Evolutionary conservation across 83 land plant species (phyloP).

Genomic region (Picea abies): DNA sequence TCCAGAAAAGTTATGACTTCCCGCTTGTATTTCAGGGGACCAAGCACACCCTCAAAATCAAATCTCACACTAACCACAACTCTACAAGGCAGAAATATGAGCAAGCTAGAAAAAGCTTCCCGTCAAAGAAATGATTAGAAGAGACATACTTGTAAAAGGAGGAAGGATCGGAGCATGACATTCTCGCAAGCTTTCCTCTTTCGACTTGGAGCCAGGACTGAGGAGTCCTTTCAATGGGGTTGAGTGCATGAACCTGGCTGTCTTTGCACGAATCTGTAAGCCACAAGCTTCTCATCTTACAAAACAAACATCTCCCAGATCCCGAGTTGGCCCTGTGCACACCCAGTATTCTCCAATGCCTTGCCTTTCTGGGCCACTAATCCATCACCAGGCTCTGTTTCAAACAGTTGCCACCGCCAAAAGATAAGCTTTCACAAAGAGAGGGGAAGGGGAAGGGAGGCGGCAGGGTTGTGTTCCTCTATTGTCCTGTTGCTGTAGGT

Average conservation of each 20-base stretch:
- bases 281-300: constrained; percentile 49
- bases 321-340: too few species aligned
- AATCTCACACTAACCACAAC: not conserved
- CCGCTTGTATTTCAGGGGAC: not conserved
- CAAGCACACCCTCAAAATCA: not conserved
- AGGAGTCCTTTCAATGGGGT: constrained; percentile 29
- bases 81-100: not conserved
- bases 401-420: too few species aligned
- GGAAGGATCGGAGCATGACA: constrained; percentile 44
- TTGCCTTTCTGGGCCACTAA: too few species aligned
- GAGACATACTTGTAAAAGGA: constrained; percentile 43
- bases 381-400: too few species aligned
- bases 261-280: constrained; percentile 68
- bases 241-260: constrained; percentile 55
- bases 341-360: too few species aligned
- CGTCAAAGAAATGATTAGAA: not conserved
- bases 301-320: too few species aligned
- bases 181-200: constrained; percentile 58
- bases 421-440: too few species aligned
- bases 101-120: not conserved
- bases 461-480: too few species aligned
- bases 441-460: too few species aligned
- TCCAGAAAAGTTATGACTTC: not conserved
- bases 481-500: too few species aligned
- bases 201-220: constrained; percentile 86